A percentile compares a stretch with the other conserved stretches of the same genome.
These are phyloP conservation scores for Phytophthora ramorum DNA, from an alignment of 352 stramenopile species.

Conservation along the genomic window DNA sequence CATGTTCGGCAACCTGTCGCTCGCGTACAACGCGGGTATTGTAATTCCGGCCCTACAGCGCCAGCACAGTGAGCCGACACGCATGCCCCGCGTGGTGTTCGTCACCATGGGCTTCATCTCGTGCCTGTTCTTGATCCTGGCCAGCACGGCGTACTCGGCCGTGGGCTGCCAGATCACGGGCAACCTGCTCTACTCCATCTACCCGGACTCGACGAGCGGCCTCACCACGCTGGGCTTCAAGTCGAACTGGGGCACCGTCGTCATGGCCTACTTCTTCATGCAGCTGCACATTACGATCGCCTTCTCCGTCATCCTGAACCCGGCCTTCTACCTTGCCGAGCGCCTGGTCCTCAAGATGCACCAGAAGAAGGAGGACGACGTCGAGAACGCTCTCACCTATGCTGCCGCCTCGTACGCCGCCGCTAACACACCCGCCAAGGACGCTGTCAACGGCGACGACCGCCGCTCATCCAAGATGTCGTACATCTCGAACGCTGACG, in stretches of 20 bases:
- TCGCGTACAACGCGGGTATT: slow-evolving; percentile 27
- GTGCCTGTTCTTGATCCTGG: slow-evolving; percentile 40
- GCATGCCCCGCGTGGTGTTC: slow-evolving; percentile 37
- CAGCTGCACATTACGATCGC: slow-evolving; percentile 42
- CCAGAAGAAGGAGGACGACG: slow-evolving; percentile 42
- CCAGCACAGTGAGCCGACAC: slow-evolving; percentile 29
- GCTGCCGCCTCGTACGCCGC: too few relatives aligned
- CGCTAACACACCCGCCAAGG: too few relatives aligned
- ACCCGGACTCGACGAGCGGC: slow-evolving; percentile 29
- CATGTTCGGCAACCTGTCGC: slow-evolving; percentile 39
- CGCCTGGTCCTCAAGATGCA: slow-evolving; percentile 45
- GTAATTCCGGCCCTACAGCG: slow-evolving; percentile 26
- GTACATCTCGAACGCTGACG: too few relatives aligned
- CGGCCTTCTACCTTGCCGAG: slow-evolving; percentile 46
- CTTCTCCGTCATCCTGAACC: slow-evolving; percentile 46
- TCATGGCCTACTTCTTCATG: slow-evolving; percentile 42
- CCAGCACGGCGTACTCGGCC: slow-evolving; percentile 45
- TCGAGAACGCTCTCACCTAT: slow-evolving; percentile 12
- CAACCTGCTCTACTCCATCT: slow-evolving; percentile 65
- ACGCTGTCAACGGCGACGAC: too few relatives aligned
- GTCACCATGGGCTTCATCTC: slow-evolving; percentile 46
- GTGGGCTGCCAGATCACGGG: slow-evolving; percentile 62
- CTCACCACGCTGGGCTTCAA: slow-evolving; percentile 47
- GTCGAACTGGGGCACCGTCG: slow-evolving; percentile 36
- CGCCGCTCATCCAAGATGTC: too few relatives aligned